Conservation (phyloP, 2,329 filamentous ascomycete genomes). For the Talaromyces sp. region DNA sequence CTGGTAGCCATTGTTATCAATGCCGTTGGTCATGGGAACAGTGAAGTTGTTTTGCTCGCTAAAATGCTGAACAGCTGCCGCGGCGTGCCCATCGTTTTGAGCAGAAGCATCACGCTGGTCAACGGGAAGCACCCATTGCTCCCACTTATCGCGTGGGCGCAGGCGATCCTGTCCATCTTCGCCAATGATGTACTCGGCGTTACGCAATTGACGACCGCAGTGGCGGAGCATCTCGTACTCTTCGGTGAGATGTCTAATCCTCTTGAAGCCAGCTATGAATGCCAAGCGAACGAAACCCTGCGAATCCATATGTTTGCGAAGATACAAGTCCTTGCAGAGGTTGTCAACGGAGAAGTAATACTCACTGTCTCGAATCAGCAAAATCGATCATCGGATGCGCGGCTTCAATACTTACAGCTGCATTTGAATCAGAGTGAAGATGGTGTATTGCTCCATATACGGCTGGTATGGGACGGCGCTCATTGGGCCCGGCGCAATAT, state of each 20-base stretch:
- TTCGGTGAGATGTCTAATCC: conserved; percentile 69
- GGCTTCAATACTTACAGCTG: conserved; percentile 51
- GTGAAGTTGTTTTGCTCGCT: conserved; percentile 30
- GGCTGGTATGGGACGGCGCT: conserved; percentile 57
- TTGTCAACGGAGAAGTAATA: conserved; percentile 99
- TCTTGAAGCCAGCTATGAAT: conserved; percentile 81
- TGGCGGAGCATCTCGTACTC: conserved; percentile 71
- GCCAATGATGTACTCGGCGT: conserved; percentile 70
- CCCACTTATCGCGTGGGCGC: conserved; percentile 71
- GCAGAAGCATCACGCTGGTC: conserved; percentile 69
- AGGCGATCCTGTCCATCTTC: conserved; percentile 76
- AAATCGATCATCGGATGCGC: background rate
- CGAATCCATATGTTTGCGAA: conserved; percentile 89
- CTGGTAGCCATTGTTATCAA: conserved; percentile 21
- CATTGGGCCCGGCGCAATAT: conserved; percentile 53
- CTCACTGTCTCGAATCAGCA: conserved; percentile 57
- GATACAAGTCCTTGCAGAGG: conserved; percentile 84
- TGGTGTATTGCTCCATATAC: conserved; percentile 56
- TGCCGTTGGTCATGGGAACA: conserved; percentile 28
- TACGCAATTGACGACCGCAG: conserved; percentile 68
- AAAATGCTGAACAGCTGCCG: conserved; percentile 33
- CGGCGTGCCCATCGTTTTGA: conserved; percentile 67
- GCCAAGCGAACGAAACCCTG: conserved; percentile 83
- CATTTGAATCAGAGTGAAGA: conserved; percentile 57
- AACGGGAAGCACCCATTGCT: conserved; percentile 71